Percentiles rank a stretch among this genome's conserved stretches.
phyloP scores from a whole-genome alignment of 1,284 basidiomycete genomes.

The Taiwanofungus camphoratus region DNA sequence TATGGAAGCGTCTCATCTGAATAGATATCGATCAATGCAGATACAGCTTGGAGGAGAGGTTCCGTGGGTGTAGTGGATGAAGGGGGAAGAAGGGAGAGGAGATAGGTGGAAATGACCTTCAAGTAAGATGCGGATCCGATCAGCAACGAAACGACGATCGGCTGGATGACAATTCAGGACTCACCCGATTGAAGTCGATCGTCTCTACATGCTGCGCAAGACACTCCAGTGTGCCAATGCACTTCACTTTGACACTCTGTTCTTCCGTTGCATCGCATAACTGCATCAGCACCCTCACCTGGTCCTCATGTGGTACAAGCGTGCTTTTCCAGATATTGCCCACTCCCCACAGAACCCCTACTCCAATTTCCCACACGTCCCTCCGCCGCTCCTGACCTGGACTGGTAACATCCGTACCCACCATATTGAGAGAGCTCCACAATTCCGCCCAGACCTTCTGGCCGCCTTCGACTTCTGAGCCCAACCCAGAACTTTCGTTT shows the following conservation, averaged over 20 bases:
- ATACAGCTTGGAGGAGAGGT: slow-evolving; percentile 73
- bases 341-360: slow-evolving; percentile 77
- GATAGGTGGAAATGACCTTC: slow-evolving; percentile 67
- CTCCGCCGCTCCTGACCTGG: slow-evolving; percentile 59
- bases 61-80: slow-evolving; percentile 51
- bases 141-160: slow-evolving; percentile 5
- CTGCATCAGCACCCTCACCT: slow-evolving; percentile 63
- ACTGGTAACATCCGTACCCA: slow-evolving; percentile 53
- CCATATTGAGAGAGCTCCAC: slow-evolving; percentile 47
- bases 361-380: slow-evolving; percentile 68
- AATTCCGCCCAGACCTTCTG: slow-evolving; percentile 53
- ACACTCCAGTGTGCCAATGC: slow-evolving; percentile 77
- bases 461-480: slow-evolving; percentile 45
- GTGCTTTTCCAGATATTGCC: slow-evolving; percentile 62
- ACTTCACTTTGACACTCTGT: slow-evolving; percentile 59
- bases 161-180: slow-evolving; percentile 20
- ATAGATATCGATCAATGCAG: slow-evolving; percentile 91
- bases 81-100: slow-evolving; percentile 53
- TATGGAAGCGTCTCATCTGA: slow-evolving; percentile 85
- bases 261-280: slow-evolving; percentile 54
- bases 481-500: slow-evolving; percentile 29
- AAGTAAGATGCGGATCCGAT: too few species aligned
- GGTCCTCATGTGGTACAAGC: slow-evolving; percentile 50
- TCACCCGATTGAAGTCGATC: slow-evolving; percentile 67
- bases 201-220: slow-evolving; percentile 67